These are phyloP conservation scores for Lotus japonicus DNA, from an alignment of 306 rosid genomes.

Conservation along the genomic window DNA sequence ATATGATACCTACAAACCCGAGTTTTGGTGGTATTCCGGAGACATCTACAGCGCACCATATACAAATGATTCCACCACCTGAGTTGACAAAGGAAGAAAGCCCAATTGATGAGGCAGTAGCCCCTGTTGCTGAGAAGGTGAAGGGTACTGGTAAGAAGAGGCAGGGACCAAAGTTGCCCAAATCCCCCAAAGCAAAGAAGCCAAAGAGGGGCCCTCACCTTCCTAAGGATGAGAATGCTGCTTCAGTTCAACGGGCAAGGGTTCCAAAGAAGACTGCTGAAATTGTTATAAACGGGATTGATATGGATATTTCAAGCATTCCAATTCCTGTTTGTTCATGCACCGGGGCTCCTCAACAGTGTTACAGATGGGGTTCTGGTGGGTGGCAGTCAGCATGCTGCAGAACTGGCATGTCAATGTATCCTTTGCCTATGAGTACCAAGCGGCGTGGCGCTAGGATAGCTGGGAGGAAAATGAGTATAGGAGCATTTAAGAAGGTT, in stretches of 20 bases:
- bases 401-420: slow-evolving; percentile 71
- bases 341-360: slow-evolving; percentile 84
- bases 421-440: slow-evolving; percentile 96
- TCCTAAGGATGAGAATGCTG: slow-evolving; percentile 51
- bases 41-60: slow-evolving; percentile 54
- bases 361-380: slow-evolving; percentile 97
- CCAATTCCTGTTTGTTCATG: slow-evolving; percentile 94
- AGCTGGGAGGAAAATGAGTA: slow-evolving; percentile 98
- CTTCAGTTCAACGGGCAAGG: slow-evolving; percentile 65
- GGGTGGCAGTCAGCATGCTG: slow-evolving; percentile 99
- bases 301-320: slow-evolving; percentile 75
- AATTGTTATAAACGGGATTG: slow-evolving; percentile 73
- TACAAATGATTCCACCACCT: slow-evolving; percentile 61
- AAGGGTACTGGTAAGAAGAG: slow-evolving; percentile 60
- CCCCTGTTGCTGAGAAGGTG: slow-evolving; percentile 41
- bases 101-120: slow-evolving; percentile 61
- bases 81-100: slow-evolving; percentile 57
- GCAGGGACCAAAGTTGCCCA: slow-evolving; percentile 55
- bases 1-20: slow-evolving; percentile 61
- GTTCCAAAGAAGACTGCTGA: slow-evolving; percentile 70
- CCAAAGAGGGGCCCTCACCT: slow-evolving; percentile 58
- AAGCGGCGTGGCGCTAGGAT: slow-evolving; percentile 97
- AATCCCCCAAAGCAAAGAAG: slow-evolving; percentile 71
- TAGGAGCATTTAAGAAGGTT: slow-evolving; percentile 97
- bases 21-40: slow-evolving; percentile 47